These are phyloP conservation scores for Nannochloropsis granulata DNA, from an alignment of 108 stramenopile species.

Conservation along the genomic window DNA sequence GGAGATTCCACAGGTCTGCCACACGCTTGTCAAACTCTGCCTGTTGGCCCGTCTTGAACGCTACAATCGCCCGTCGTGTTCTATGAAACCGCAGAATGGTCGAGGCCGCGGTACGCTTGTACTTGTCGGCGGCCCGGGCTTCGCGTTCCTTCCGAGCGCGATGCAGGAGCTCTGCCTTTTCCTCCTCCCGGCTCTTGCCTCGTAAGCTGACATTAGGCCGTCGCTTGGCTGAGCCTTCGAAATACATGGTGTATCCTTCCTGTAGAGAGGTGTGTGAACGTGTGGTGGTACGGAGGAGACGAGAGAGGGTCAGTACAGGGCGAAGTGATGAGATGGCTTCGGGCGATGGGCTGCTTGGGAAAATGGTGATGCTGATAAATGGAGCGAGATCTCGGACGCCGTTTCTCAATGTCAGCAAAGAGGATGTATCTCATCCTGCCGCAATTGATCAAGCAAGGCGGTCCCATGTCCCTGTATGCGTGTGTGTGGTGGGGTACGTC, in stretches of 20 bases:
- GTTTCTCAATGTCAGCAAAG: too few relatives aligned
- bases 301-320: too few relatives aligned
- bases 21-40: not conserved
- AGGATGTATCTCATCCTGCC: too few relatives aligned
- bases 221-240: constrained; percentile 19
- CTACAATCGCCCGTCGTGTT: not conserved
- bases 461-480: too few relatives aligned
- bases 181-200: constrained; percentile 26
- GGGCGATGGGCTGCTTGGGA: too few relatives aligned
- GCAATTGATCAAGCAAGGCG: too few relatives aligned
- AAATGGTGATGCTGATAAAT: too few relatives aligned
- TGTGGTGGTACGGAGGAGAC: too few relatives aligned
- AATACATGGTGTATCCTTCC: not conserved
- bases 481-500: too few relatives aligned
- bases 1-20: not conserved
- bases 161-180: constrained; percentile 18
- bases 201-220: constrained; percentile 14
- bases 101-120: not conserved
- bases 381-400: too few relatives aligned
- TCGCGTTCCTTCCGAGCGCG: not conserved
- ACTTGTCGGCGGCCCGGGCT: not conserved
- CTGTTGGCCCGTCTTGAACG: not conserved
- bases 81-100: not conserved
- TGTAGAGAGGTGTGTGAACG: too few relatives aligned
- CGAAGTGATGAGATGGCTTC: too few relatives aligned